Percentiles rank a stretch among this genome's conserved stretches.
phyloP scores from a whole-genome alignment of 305 asterid species.

The Solanum hybrid region DNA sequence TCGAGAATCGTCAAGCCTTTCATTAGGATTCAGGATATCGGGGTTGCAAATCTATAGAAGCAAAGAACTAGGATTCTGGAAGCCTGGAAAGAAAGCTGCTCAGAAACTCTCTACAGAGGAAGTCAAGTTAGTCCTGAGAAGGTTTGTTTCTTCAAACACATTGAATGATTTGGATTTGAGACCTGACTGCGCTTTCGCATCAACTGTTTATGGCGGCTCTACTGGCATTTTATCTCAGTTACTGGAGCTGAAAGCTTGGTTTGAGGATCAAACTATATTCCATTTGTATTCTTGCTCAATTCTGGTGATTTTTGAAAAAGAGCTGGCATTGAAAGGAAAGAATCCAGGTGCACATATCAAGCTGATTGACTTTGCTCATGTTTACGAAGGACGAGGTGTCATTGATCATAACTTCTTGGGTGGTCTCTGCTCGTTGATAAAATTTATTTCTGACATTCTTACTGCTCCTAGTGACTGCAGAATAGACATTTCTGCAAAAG shows the following conservation, averaged over 20 bases:
- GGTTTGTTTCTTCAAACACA: conserved; percentile 33
- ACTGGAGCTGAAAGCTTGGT: conserved; percentile 45
- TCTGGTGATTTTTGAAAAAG: conserved; percentile 31
- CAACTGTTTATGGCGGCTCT: conserved; percentile 36
- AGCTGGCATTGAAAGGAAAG: conserved; percentile 23
- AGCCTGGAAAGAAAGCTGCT: conserved; percentile 23
- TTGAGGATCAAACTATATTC: conserved; percentile 39
- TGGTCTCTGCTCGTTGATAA: conserved; percentile 44
- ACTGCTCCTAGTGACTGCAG: conserved; percentile 12
- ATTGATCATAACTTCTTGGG: conserved; percentile 54
- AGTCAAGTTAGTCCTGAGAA: conserved; percentile 25
- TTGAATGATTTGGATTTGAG: conserved; percentile 9
- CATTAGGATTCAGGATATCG: conserved; percentile 40
- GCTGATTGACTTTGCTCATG: conserved; percentile 83
- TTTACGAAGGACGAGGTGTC: conserved; percentile 40
- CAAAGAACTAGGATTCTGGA: conserved; percentile 28
- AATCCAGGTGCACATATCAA: conserved; percentile 48
- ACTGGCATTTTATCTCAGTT: conserved; percentile 38
- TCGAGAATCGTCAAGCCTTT: conserved; percentile 29
- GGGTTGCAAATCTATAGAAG: conserved; percentile 29
- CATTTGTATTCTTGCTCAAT: conserved; percentile 40
- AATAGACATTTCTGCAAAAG: conserved; percentile 3
- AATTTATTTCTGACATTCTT: conserved; percentile 35
- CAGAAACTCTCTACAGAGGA: conserved; percentile 28
- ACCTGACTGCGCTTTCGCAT: conserved; percentile 38